Conservation (phyloP, 2,329 filamentous ascomycete species). For the Stagonosporopsis rhizophila region DNA sequence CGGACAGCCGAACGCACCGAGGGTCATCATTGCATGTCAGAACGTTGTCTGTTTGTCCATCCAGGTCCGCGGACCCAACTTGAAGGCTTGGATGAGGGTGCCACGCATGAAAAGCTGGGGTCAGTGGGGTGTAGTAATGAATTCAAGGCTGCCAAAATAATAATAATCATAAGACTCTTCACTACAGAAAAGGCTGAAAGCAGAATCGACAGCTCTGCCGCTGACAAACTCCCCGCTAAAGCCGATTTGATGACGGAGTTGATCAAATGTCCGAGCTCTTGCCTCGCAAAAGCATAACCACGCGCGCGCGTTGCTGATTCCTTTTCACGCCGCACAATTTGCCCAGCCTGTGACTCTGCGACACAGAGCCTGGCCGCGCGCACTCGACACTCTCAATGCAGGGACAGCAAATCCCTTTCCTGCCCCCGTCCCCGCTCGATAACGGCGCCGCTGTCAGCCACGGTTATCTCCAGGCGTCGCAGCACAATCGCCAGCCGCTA, state of each 20-base stretch:
- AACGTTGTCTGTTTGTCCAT: not conserved
- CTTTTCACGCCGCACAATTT: conserved; percentile 9
- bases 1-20: not conserved
- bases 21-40: not conserved
- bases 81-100: not conserved
- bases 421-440: conserved; percentile 33
- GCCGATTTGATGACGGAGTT: conserved; percentile 15
- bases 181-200: not conserved
- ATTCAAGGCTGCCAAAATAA: not conserved
- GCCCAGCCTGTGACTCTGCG: conserved; percentile 28
- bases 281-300: conserved; percentile 15
- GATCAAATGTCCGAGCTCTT: conserved; percentile 15
- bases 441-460: conserved; percentile 20
- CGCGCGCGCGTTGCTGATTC: conserved; percentile 8
- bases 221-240: conserved; percentile 17
- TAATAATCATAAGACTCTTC: too few relatives aligned
- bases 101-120: not conserved
- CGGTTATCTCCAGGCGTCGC: conserved; percentile 63
- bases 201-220: not conserved
- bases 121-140: not conserved
- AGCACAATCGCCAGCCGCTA: conserved; percentile 67
- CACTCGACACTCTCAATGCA: conserved; percentile 44
- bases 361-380: conserved; percentile 35
- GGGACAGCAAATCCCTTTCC: conserved; percentile 46
- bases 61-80: not conserved